These are phyloP conservation scores for Tolypocladium ophioglossoides DNA, from an alignment of 2,329 filamentous ascomycete species.

Conservation along the genomic window DNA sequence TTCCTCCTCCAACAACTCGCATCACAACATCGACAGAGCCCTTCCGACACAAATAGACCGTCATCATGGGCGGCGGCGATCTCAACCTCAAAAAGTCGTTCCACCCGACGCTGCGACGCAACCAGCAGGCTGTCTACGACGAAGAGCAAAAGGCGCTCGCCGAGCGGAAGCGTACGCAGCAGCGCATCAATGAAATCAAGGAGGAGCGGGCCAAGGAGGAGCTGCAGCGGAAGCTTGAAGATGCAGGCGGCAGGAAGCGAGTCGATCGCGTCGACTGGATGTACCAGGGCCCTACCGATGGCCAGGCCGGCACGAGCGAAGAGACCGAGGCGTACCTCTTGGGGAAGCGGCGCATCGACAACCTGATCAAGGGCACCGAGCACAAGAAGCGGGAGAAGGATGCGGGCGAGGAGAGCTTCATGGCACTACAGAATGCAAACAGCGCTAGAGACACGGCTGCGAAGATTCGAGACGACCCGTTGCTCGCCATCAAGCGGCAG, in stretches of 20 bases:
- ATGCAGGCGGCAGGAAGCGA: slow-evolving; percentile 71
- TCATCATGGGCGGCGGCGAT: slow-evolving; percentile 83
- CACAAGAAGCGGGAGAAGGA: slow-evolving; percentile 73
- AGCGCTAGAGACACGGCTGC: slow-evolving; percentile 67
- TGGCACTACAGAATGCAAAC: slow-evolving; percentile 59
- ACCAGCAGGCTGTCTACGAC: slow-evolving; percentile 83
- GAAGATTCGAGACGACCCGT: slow-evolving; percentile 84
- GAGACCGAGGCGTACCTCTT: slow-evolving; percentile 91
- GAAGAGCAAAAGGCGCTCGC: slow-evolving; percentile 88
- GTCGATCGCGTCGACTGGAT: slow-evolving; percentile 92
- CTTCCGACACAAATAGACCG: slow-evolving; percentile 6
- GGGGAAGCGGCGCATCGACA: slow-evolving; percentile 86
- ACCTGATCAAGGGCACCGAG: slow-evolving; percentile 66
- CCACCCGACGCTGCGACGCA: slow-evolving; percentile 83
- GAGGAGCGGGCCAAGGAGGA: slow-evolving; percentile 91
- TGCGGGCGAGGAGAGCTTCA: slow-evolving; percentile 46
- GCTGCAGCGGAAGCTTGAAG: slow-evolving; percentile 80
- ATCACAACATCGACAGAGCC: not conserved
- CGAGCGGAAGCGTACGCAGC: slow-evolving; percentile 88
- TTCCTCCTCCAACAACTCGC: not conserved
- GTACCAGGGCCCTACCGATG: slow-evolving; percentile 79
- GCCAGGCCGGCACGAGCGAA: slow-evolving; percentile 66
- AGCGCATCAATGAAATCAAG: slow-evolving; percentile 83
- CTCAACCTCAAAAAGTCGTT: slow-evolving; percentile 93
- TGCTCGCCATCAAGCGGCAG: slow-evolving; percentile 86